Base-by-base conservation (phyloP, 768 basidiomycete genomes). In the Xerocomus brunneocitrinus region DNA sequence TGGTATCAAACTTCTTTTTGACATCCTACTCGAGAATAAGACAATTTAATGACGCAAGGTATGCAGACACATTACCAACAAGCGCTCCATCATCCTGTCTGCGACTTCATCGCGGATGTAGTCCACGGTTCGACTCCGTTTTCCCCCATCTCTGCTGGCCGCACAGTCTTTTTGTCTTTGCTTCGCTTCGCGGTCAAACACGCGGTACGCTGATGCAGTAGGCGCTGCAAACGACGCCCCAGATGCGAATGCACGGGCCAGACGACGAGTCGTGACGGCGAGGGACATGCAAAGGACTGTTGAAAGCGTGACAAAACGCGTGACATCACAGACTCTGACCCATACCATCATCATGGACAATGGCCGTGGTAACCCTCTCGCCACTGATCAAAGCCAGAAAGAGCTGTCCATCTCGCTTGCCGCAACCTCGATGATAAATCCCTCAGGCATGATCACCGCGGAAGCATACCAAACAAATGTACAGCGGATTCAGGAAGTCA, bases 61-160 rank as follows among this genome's bases (percentile, higher is more conserved):
- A 49, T 47, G 45, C 58, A 39, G 55, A 58, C 40, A 53, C 50
- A 74, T 57, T 64, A 93, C 95, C 75, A 90, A 70, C 57, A 99
- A 81, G 51, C 95, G 79, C 65, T 98, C 95, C 71, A 92, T 81
- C 80, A 98, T 80, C 54, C 87, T 78, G 57, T 93, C 90, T 22
- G 95, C 93, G 8, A 95, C 84, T 67, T 95, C 95, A 52, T 91
- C 81, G 39, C 91, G 81, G 28, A 99, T 74, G 70, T 98, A 98
- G 75, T 99, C 95, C 5, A 94, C 92, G 0, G 83, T 81, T 62
- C 82, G 77, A 61, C 89, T 93, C 30, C 76, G 74, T 24, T 71
- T 68, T 19, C 87, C 85, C 43, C 72, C 76, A 51, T 84, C 75
- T 53, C 76, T 72, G 48, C 68, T 59, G 4, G 83, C 89, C 0